Evolutionary conservation across 352 stramenopile genomes (phyloP).

Genomic region (Globisporangium nodosum): DNA sequence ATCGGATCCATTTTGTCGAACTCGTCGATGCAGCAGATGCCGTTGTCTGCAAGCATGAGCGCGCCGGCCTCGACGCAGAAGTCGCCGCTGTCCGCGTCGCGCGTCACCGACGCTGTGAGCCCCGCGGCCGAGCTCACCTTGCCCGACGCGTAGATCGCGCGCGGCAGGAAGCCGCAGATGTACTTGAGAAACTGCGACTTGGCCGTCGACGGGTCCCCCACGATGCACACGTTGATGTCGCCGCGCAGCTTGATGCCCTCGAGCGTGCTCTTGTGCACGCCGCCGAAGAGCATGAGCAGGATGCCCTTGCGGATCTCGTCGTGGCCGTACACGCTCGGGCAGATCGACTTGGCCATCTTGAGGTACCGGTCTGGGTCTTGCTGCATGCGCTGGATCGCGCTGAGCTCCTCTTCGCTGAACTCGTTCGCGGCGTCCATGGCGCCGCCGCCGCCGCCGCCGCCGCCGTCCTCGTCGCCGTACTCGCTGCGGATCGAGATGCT

Average conservation of each 20-base stretch:
- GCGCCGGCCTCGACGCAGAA: slow-evolving; percentile 91
- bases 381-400: slow-evolving; percentile 91
- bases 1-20: slow-evolving; percentile 98
- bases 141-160: slow-evolving; percentile 98
- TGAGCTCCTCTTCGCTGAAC: slow-evolving; percentile 91
- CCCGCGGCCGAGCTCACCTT: slow-evolving; percentile 98
- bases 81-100: slow-evolving; percentile 92
- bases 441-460: slow-evolving; percentile 20
- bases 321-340: slow-evolving; percentile 97
- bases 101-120: slow-evolving; percentile 96
- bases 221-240: slow-evolving; percentile 99
- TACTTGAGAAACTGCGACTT: slow-evolving; percentile 99
- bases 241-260: slow-evolving; percentile 98
- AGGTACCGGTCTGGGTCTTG: slow-evolving; percentile 86
- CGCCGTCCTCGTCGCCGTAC: slow-evolving; percentile 43
- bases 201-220: slow-evolving; percentile 96
- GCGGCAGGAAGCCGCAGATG: slow-evolving; percentile 89
- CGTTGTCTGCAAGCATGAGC: slow-evolving; percentile 98
- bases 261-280: slow-evolving; percentile 96
- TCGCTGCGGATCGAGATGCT: slow-evolving; percentile 84
- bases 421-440: slow-evolving; percentile 39
- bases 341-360: slow-evolving; percentile 95
- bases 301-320: slow-evolving; percentile 92
- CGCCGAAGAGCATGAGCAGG: slow-evolving; percentile 97
- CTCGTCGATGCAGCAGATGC: slow-evolving; percentile 99